These are phyloP conservation scores for Teratosphaeria gauchensis DNA, from an alignment of 2,329 filamentous ascomycete species.

Conservation along the genomic window DNA sequence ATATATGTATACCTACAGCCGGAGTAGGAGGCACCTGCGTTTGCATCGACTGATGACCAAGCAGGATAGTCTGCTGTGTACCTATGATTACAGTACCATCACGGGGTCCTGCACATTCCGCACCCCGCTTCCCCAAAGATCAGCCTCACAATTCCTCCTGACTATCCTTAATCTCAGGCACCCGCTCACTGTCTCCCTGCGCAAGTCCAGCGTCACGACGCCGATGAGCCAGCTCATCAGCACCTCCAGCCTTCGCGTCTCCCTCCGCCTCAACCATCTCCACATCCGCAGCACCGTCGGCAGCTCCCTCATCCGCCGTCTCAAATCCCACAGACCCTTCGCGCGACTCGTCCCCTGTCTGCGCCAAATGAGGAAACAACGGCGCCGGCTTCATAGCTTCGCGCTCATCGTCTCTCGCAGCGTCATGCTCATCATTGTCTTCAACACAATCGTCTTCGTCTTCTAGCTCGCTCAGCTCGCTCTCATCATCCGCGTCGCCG, in stretches of 20 bases:
- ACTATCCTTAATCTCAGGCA: neutral
- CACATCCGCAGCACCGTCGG: conserved; percentile 1
- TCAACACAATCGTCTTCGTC: conserved; percentile 23
- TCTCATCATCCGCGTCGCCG: conserved; percentile 46
- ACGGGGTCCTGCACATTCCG: neutral
- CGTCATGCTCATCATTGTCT: neutral
- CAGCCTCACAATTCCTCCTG: neutral
- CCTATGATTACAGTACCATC: neutral
- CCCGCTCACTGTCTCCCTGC: neutral
- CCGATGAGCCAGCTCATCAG: neutral
- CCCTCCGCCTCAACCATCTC: neutral
- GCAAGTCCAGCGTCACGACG: neutral
- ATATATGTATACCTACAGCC: too few relatives aligned
- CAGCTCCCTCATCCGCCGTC: conserved; percentile 1
- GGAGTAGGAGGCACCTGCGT: neutral
- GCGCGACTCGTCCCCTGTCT: neutral
- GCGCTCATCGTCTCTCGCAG: neutral
- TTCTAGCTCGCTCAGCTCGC: conserved; percentile 45
- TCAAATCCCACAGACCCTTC: neutral
- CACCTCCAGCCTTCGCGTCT: neutral
- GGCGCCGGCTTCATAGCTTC: neutral
- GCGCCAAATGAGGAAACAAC: neutral
- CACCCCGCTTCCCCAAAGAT: neutral
- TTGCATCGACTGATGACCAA: neutral
- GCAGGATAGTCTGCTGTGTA: neutral